Evolutionary conservation across 208 protist genomes (phyloP).

Genomic region (Leishmania aethiopica): DNA sequence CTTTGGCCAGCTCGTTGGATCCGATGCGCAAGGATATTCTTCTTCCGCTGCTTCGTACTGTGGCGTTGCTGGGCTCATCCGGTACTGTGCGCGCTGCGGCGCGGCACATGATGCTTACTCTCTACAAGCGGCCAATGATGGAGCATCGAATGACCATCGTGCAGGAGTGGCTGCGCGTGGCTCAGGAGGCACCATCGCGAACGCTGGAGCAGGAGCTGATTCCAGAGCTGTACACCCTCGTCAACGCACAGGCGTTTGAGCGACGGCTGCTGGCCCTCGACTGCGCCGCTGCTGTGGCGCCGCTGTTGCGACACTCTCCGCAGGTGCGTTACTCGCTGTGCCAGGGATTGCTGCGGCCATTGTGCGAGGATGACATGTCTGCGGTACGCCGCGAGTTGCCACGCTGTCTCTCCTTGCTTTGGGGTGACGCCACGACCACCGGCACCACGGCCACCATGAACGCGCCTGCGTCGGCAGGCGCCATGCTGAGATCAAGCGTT

Average conservation of each 20-base stretch:
- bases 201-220: constrained; percentile 65
- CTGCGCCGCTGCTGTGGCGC: constrained; percentile 46
- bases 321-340: constrained; percentile 50
- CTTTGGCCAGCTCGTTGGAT: constrained; percentile 48
- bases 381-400: constrained; percentile 65
- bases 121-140: constrained; percentile 55
- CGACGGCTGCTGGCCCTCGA: constrained; percentile 60
- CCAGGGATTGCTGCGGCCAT: constrained; percentile 57
- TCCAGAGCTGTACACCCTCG: constrained; percentile 66
- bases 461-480: not conserved
- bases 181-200: constrained; percentile 34
- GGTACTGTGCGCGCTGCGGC: constrained; percentile 37
- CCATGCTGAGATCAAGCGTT: not conserved
- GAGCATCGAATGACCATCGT: constrained; percentile 45
- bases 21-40: constrained; percentile 61
- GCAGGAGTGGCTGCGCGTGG: constrained; percentile 53
- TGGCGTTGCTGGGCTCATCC: constrained; percentile 37
- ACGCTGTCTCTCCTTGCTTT: constrained; percentile 50
- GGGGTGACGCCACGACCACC: constrained; percentile 24
- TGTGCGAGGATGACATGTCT: constrained; percentile 67
- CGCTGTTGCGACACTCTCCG: constrained; percentile 31
- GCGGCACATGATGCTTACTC: constrained; percentile 52
- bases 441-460: not conserved
- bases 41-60: constrained; percentile 55
- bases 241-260: constrained; percentile 53